These are phyloP conservation scores for Sarcodon sp. DNA, from an alignment of 768 basidiomycete genomes.

Conservation along the genomic window DNA sequence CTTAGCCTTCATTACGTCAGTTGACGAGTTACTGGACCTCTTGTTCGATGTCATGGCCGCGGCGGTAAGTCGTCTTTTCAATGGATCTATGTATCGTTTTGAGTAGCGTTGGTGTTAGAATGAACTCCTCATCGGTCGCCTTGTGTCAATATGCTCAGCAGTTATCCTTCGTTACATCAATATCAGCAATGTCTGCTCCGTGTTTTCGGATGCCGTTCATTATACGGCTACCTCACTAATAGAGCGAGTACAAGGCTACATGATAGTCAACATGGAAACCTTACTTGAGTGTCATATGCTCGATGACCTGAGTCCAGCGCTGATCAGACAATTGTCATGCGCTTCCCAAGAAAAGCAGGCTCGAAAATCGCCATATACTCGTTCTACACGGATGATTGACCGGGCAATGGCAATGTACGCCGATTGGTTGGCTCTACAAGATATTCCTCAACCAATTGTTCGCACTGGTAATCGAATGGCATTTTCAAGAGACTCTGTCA, in stretches of 20 bases:
- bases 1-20: slow-evolving; percentile 44
- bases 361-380: slow-evolving; percentile 50
- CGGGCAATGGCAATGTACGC: slow-evolving; percentile 45
- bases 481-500: slow-evolving; percentile 14
- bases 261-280: slow-evolving; percentile 75
- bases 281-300: slow-evolving; percentile 74
- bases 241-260: slow-evolving; percentile 63
- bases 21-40: slow-evolving; percentile 75
- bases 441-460: slow-evolving; percentile 48
- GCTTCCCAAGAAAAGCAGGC: slow-evolving; percentile 49
- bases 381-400: slow-evolving; percentile 39
- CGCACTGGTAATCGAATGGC: slow-evolving; percentile 12
- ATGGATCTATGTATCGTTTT: not conserved
- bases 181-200: slow-evolving; percentile 63
- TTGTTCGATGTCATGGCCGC: slow-evolving; percentile 79
- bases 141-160: slow-evolving; percentile 73
- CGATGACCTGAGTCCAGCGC: slow-evolving; percentile 53
- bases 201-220: slow-evolving; percentile 74
- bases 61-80: slow-evolving; percentile 43
- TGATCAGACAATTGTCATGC: slow-evolving; percentile 54
- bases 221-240: slow-evolving; percentile 61
- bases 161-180: slow-evolving; percentile 57
- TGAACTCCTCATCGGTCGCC: slow-evolving; percentile 78
- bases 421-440: slow-evolving; percentile 61
- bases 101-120: slow-evolving; percentile 31